Conservation (phyloP, 202 grass and related monocot genomes). For the Hordeum pubiflorum region DNA sequence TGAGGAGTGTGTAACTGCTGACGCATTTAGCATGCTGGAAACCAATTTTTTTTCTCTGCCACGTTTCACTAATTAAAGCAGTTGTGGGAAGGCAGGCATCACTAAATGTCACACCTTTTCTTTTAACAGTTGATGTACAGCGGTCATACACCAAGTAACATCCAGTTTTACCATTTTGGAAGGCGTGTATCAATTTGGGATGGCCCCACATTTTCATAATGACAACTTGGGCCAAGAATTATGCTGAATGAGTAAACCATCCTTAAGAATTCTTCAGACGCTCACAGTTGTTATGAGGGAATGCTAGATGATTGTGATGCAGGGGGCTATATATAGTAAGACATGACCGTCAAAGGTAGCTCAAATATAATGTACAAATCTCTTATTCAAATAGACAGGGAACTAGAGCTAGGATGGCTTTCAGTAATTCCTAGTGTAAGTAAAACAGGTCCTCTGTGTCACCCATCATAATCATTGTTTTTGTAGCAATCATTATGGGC, state of each 20-base stretch:
- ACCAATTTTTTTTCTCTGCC: not conserved
- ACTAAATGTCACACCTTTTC: not conserved
- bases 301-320: not conserved
- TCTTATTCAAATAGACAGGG: not conserved
- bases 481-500: not conserved
- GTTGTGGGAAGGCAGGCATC: not conserved
- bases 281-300: not conserved
- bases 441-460: not conserved
- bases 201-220: not conserved
- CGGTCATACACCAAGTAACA: not conserved
- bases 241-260: not conserved
- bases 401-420: not conserved
- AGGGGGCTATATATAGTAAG: not conserved
- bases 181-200: not conserved
- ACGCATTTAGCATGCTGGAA: not conserved
- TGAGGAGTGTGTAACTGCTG: not conserved
- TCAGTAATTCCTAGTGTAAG: not conserved
- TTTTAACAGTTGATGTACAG: not conserved
- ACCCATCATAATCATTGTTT: not conserved
- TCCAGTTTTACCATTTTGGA: not conserved
- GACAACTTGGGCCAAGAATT: not conserved
- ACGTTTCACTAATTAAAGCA: not conserved
- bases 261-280: not conserved
- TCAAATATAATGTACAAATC: not conserved
- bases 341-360: not conserved